Evolutionary conservation across 805 yeast genomes (phyloP).

Genomic region (Debaryomyces maramus): DNA sequence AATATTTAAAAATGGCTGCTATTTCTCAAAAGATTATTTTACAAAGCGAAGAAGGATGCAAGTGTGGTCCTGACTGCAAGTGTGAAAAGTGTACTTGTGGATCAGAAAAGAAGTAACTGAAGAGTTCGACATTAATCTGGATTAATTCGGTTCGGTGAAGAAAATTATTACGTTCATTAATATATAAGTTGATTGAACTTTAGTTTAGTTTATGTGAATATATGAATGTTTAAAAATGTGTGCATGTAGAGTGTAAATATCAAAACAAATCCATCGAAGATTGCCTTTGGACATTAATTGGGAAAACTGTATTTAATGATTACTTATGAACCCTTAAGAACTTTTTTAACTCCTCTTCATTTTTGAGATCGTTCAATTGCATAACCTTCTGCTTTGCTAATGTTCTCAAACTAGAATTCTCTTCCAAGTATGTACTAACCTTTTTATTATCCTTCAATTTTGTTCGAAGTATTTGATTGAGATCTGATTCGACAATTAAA

Average conservation of each 20-base stretch:
- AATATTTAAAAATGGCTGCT: conserved; percentile 16
- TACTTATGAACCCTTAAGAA: too few species aligned
- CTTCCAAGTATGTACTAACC: conserved; percentile 20
- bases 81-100: conserved; percentile 19
- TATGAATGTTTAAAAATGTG: too few species aligned
- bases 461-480: conserved; percentile 20
- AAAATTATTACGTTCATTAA: too few species aligned
- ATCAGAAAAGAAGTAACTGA: conserved; percentile 8
- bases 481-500: conserved; percentile 24
- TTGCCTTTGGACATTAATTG: too few species aligned
- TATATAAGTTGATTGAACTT: too few species aligned
- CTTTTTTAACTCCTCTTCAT: conserved; percentile 5
- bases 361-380: conserved; percentile 14
- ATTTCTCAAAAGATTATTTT: conserved; percentile 10
- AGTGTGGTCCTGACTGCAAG: conserved; percentile 23
- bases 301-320: too few species aligned
- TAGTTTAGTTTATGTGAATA: too few species aligned
- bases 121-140: too few species aligned
- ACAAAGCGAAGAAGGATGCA: conserved; percentile 16
- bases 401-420: conserved; percentile 22
- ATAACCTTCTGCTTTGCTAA: conserved; percentile 22
- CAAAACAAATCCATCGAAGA: too few species aligned
- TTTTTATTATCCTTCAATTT: conserved; percentile 17
- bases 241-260: too few species aligned
- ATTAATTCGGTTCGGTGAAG: too few species aligned